Evolutionary conservation across 208 protist genomes (phyloP), one percentile per base, ranked within the genome.

Genomic region (Acanthamoeba healyi): DNA sequence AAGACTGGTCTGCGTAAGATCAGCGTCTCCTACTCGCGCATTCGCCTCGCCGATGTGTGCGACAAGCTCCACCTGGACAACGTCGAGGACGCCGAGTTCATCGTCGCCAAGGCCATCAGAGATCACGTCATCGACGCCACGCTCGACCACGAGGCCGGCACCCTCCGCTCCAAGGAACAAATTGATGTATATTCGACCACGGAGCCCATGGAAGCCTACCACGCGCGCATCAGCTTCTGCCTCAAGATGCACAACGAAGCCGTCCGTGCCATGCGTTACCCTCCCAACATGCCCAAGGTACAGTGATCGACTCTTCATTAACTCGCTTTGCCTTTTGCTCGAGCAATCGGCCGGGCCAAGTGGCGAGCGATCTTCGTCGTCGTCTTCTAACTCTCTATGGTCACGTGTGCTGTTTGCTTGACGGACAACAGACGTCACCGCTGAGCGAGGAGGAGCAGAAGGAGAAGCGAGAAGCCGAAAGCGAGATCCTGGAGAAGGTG

Each of bases 111-210:
- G 95, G 99, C 99, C 44, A 99, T 99, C 86, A 97, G 97, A 92
- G 98, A 99, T 96, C 98, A 98, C 87, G 99, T 99, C 26, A 99
- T 99, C 94, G 98, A 99, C 94, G 99, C 99, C 1, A 97, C 97
- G 0, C 98, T 99, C 67, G 98, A 99, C 95, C 98, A 99, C 95
- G 97, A 98, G 58, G 97, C 97, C 42, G 97, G 98, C 24, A 97
- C 97, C 92, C 96, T 99, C 49, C 98, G 98, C 74, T 98, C 98
- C 29, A 99, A 98, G 70, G 99, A 99, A 54, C 97, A 95, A 36
- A 95, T 98, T 72, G 98, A 99, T 95, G 97, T 99, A 29, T 99
- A 99, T 96, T 98, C 98, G 32, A 99, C 99, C 22, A 98, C 97
- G 38, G 98, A 99, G 96, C 99, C 99, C 46, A 95, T 98, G 65